phyloP scores from a whole-genome alignment of 768 basidiomycete species.

The Tremella fuciformis region DNA sequence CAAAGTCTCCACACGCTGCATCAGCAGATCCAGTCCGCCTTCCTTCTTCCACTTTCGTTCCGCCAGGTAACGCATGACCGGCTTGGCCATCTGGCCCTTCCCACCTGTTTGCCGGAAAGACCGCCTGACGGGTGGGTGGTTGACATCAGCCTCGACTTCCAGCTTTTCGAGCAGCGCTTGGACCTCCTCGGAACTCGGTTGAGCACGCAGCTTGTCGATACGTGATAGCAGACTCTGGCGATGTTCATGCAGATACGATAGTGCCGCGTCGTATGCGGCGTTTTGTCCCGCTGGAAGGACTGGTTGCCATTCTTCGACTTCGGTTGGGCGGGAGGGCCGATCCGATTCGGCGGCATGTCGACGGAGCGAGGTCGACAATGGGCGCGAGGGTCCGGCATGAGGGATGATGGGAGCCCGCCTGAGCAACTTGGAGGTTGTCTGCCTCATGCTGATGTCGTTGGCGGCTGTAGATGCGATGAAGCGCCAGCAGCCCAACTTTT shows the following conservation, averaged over 20 bases:
- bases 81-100: slow-evolving; percentile 32
- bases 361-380: not conserved
- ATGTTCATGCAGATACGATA: slow-evolving; percentile 68
- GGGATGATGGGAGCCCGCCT: too few relatives aligned
- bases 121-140: slow-evolving; percentile 80
- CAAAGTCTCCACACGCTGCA: slow-evolving; percentile 93
- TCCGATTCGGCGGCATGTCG: not conserved
- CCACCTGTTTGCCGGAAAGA: slow-evolving; percentile 67
- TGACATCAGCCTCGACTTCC: slow-evolving; percentile 70
- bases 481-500: too few relatives aligned
- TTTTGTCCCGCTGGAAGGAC: slow-evolving; percentile 1
- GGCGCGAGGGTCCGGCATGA: too few relatives aligned
- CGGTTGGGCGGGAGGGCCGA: not conserved
- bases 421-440: too few relatives aligned
- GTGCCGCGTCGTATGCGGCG: slow-evolving; percentile 67
- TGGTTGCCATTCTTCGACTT: slow-evolving; percentile 2
- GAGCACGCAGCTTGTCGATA: slow-evolving; percentile 53
- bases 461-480: too few relatives aligned
- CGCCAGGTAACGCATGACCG: slow-evolving; percentile 62
- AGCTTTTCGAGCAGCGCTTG: slow-evolving; percentile 57
- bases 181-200: slow-evolving; percentile 51
- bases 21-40: slow-evolving; percentile 81
- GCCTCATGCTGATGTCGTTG: not conserved
- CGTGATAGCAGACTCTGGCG: slow-evolving; percentile 58
- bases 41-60: slow-evolving; percentile 83